Evolutionary conservation across 2,329 filamentous ascomycete genomes (phyloP).

Genomic region (Monilinia aucupariae): DNA sequence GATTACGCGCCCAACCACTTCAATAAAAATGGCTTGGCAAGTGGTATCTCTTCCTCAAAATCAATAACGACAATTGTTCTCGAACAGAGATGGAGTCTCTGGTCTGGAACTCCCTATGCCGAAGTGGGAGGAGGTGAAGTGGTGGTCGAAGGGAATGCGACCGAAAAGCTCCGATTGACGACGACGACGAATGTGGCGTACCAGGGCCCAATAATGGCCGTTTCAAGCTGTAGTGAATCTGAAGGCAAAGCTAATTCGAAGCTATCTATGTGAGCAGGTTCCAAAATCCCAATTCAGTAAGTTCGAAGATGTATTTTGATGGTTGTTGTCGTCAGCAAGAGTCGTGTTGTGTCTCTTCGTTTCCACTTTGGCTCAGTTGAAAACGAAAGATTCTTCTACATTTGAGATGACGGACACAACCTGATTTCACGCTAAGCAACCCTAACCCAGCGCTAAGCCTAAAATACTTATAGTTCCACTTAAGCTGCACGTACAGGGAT

Average conservation of each 20-base stretch:
- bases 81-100: background rate
- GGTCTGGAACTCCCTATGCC: background rate
- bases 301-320: background rate
- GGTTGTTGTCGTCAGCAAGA: background rate
- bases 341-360: background rate
- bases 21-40: constrained; percentile 7
- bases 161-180: constrained; percentile 8
- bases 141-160: background rate
- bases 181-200: background rate
- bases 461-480: background rate
- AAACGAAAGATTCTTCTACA: constrained; percentile 16
- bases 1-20: constrained; percentile 16
- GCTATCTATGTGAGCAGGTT: background rate
- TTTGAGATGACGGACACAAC: constrained; percentile 13
- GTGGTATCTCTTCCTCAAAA: background rate
- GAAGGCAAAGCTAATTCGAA: background rate
- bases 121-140: background rate
- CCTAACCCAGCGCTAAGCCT: constrained; percentile 7
- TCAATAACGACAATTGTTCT: constrained; percentile 7
- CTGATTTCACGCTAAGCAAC: background rate
- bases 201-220: background rate
- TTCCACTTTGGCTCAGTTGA: constrained; percentile 10
- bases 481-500: background rate
- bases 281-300: background rate
- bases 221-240: background rate